Evolutionary conservation across 495 filamentous ascomycete species (phyloP).

Genomic region (Penicilliopsis zonata): DNA sequence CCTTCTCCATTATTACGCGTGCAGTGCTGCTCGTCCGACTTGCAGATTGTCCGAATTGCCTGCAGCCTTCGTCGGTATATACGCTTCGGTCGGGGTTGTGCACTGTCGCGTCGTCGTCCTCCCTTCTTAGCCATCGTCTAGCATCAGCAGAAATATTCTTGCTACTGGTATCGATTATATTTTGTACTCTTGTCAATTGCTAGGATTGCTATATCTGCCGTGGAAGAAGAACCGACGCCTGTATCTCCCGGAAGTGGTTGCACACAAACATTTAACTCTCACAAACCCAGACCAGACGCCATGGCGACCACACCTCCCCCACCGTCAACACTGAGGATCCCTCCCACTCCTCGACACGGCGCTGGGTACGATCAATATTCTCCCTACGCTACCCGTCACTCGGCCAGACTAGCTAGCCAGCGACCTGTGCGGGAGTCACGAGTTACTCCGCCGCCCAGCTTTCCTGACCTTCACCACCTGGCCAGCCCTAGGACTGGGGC

Average conservation of each 20-base stretch:
- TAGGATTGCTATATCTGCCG: too few relatives aligned
- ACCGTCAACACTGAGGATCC: slow-evolving; percentile 46
- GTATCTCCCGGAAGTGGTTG: slow-evolving; percentile 5
- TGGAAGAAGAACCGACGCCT: too few relatives aligned
- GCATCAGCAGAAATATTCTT: too few relatives aligned
- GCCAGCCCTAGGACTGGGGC: slow-evolving; percentile 8
- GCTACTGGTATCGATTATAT: too few relatives aligned
- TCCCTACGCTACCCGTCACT: slow-evolving; percentile 46
- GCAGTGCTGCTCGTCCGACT: too few relatives aligned
- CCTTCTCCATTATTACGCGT: too few relatives aligned
- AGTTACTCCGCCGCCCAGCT: slow-evolving; percentile 26
- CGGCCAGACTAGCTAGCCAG: slow-evolving; percentile 34
- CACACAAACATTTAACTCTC: background rate
- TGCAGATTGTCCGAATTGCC: too few relatives aligned
- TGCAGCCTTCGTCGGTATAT: too few relatives aligned
- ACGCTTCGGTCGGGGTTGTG: too few relatives aligned
- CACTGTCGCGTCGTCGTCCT: too few relatives aligned
- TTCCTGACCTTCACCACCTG: slow-evolving; percentile 10
- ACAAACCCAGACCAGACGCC: slow-evolving; percentile 4
- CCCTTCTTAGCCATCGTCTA: too few relatives aligned
- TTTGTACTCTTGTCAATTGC: too few relatives aligned
- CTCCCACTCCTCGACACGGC: slow-evolving; percentile 62
- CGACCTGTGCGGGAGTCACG: slow-evolving; percentile 17
- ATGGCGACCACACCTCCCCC: slow-evolving; percentile 61
- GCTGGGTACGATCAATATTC: slow-evolving; percentile 55